Conservation (phyloP, 208 protist species). For the Acanthamoeba rhysodes region DNA sequence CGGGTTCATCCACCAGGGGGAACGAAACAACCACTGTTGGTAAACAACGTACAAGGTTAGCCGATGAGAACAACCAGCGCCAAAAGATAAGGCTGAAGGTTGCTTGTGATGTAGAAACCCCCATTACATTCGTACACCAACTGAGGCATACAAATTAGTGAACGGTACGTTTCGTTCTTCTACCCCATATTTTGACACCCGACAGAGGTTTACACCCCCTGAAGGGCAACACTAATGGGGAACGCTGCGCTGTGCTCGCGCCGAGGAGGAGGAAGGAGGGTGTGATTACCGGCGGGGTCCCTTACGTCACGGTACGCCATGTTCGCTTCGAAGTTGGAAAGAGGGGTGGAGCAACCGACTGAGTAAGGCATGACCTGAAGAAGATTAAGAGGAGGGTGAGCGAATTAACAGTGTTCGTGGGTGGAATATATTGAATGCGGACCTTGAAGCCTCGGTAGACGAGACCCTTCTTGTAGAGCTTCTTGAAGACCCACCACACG, state of each 20-base stretch:
- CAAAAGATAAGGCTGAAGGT: background rate
- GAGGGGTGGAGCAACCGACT: conserved; percentile 98
- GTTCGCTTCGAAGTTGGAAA: conserved; percentile 99
- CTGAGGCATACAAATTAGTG: background rate
- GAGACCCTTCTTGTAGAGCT: conserved; percentile 98
- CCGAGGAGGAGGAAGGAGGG: background rate
- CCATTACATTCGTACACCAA: conserved; percentile 2
- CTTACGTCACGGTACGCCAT: conserved; percentile 98
- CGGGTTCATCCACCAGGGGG: conserved; percentile 92
- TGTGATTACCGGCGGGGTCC: conserved; percentile 92
- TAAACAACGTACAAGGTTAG: conserved; percentile 23
- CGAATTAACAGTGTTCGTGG: background rate
- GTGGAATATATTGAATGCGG: background rate
- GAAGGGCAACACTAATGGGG: conserved; percentile 33
- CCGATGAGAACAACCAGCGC: background rate
- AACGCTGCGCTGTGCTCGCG: background rate
- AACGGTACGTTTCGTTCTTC: background rate
- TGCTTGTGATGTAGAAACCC: conserved; percentile 2
- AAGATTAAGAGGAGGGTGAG: background rate
- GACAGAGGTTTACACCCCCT: conserved; percentile 51
- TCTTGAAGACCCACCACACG: conserved; percentile 99
- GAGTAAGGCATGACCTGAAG: conserved; percentile 99
- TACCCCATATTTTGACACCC: conserved; percentile 63
- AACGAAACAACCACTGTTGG: conserved; percentile 91
- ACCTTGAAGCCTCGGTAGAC: conserved; percentile 99